Evolutionary conservation across 2,329 filamentous ascomycete genomes (phyloP), one percentile per base, ranked within the genome.

Genomic region (Chaetomiaceae sp.): DNA sequence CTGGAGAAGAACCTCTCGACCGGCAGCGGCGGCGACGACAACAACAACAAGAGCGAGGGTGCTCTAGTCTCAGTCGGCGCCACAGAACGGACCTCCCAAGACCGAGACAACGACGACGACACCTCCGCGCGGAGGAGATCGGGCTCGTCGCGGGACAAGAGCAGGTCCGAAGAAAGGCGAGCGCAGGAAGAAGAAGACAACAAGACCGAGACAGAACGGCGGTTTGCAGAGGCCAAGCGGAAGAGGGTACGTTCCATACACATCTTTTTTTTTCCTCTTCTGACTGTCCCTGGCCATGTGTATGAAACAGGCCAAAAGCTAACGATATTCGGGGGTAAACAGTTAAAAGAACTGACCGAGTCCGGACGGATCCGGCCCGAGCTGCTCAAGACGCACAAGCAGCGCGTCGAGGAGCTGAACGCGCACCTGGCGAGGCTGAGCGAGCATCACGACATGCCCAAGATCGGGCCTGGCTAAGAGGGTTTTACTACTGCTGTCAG

Each of bases 381-480:
- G 66, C 85, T 95, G 14, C 81, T 92, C 59, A 97, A 96, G 76
- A 95, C 91, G 25, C 93, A 99, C 70, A 97, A 97, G 68, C 88
- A 99, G 73, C 83, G 89, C 10, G 92, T 99, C 38, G 91, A 97
- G 68, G 90, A 96, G 67, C 73, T 97, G 61, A 99, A 99, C 67
- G 89, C 87, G 57, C 96, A 97, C 67, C 73, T 99, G 31, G 93
- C 89, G 58, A 87, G 85, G 58, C 71, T 99, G 63, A 96, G 89
- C 70, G 93, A 99, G 71, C 93, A 99, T 72, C 92, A 99, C 69
- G 93, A 99, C 67, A 99, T 99, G 91, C 79, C 79, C 61, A 82
- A 82, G 72, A 83, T 83, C 50, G 79, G 79, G 10, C 79, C 79
- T 0, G 79, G 79, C 34, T 83, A 70, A 67, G 14, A n/a, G 7